Evolutionary conservation across 768 basidiomycete genomes (phyloP).

Genomic region (Russula olivacea): DNA sequence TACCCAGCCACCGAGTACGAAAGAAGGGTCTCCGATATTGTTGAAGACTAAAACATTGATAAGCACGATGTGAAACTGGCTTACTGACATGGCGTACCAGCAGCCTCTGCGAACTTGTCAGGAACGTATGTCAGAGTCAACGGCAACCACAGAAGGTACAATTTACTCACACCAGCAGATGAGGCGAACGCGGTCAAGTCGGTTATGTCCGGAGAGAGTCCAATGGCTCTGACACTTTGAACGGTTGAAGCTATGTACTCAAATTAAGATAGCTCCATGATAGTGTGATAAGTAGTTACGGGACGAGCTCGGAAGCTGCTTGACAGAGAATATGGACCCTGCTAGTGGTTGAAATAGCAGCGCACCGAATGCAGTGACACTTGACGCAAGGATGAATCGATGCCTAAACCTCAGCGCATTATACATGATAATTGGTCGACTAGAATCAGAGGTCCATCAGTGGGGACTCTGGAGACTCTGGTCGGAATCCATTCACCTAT

Average conservation of each 20-base stretch:
- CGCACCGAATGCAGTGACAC: constrained; percentile 41
- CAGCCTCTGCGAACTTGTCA: constrained; percentile 20
- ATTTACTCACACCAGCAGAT: constrained; percentile 22
- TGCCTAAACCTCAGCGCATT: constrained; percentile 48
- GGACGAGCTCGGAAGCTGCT: constrained; percentile 26
- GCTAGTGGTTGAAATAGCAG: constrained; percentile 56
- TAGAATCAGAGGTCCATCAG: background rate
- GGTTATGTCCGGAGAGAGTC: constrained; percentile 12
- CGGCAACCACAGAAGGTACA: constrained; percentile 34
- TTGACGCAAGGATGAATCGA: constrained; percentile 48
- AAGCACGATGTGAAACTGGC: constrained; percentile 28
- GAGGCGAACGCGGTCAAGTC: constrained; percentile 18
- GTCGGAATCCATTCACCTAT: constrained; percentile 8
- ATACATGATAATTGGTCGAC: constrained; percentile 20
- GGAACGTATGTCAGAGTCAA: background rate
- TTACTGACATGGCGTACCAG: constrained; percentile 13
- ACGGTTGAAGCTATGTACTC: constrained; percentile 9
- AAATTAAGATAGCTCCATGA: background rate
- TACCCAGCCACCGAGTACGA: constrained; percentile 48
- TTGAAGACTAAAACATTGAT: constrained; percentile 43
- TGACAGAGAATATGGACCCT: constrained; percentile 32
- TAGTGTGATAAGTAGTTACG: constrained; percentile 30
- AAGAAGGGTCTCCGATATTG: constrained; percentile 51
- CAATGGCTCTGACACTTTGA: constrained; percentile 15
- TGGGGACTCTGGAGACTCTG: background rate